Evolutionary conservation across 208 protist genomes (phyloP).

Genomic region (Borovskyia barvae): DNA sequence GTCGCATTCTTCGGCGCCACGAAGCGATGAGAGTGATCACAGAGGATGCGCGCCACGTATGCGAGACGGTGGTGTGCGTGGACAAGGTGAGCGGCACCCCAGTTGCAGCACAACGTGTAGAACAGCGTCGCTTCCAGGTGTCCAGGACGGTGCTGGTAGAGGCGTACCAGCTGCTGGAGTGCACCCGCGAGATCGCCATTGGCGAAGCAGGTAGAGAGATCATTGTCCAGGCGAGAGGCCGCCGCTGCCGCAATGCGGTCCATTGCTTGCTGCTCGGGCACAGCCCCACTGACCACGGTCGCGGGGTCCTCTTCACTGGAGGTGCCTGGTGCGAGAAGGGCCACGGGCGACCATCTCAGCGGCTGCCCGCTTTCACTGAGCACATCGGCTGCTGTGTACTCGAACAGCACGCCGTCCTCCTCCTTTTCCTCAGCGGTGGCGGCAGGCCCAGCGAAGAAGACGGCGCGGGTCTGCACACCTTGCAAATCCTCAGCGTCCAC

Average conservation of each 20-base stretch:
- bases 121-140: constrained; percentile 60
- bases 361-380: constrained; percentile 4
- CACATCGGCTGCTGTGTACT: constrained; percentile 7
- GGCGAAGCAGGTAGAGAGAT: constrained; percentile 58
- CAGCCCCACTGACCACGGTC: background rate
- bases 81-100: constrained; percentile 53
- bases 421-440: constrained; percentile 5
- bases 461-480: constrained; percentile 55
- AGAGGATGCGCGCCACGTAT: constrained; percentile 49
- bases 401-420: constrained; percentile 1
- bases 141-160: constrained; percentile 45
- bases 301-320: background rate
- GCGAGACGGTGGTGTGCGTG: constrained; percentile 81
- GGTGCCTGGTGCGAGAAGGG: constrained; percentile 6
- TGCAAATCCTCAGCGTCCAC: constrained; percentile 61
- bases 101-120: constrained; percentile 62
- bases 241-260: background rate
- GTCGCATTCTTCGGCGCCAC: constrained; percentile 38
- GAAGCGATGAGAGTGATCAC: constrained; percentile 51
- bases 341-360: constrained; percentile 17
- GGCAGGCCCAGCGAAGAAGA: constrained; percentile 56
- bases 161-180: constrained; percentile 51
- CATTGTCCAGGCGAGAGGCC: constrained; percentile 49
- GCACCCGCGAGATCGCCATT: constrained; percentile 59
- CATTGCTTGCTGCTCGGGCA: background rate